A percentile compares a stretch with the other conserved stretches of the same genome.
Conservation (phyloP, 148 eudicot genomes). For the Beta vulgaris region DNA sequence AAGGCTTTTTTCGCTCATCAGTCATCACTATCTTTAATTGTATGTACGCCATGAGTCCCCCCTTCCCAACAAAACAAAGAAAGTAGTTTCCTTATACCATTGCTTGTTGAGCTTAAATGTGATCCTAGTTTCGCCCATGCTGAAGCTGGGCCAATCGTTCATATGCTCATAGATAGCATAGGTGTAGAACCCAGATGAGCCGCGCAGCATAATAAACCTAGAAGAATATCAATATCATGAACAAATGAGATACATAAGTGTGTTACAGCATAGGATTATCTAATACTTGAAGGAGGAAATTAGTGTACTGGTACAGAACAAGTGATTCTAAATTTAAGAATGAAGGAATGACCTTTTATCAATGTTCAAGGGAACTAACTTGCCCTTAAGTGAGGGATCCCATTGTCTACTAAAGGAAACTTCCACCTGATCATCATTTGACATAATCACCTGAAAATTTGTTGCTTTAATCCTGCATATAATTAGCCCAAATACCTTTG, state of each 20-base stretch:
- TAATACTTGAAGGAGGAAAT: background rate
- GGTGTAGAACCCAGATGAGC: slow-evolving; percentile 81
- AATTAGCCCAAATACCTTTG: background rate
- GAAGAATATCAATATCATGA: slow-evolving; percentile 7
- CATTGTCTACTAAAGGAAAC: slow-evolving; percentile 76
- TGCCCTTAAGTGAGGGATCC: slow-evolving; percentile 70
- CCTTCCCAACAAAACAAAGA: background rate
- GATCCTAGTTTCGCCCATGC: slow-evolving; percentile 69
- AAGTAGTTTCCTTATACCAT: slow-evolving; percentile 29
- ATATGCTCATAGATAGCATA: slow-evolving; percentile 75
- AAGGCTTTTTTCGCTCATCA: too few relatives aligned
- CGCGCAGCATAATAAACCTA: slow-evolving; percentile 77
- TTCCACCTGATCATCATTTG: slow-evolving; percentile 72
- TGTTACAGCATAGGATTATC: background rate
- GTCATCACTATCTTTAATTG: too few relatives aligned
- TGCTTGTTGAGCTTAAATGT: slow-evolving; percentile 73
- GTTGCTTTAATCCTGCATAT: slow-evolving; percentile 59
- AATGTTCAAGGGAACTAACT: slow-evolving; percentile 67
- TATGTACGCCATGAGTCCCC: background rate
- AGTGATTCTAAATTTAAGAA: background rate
- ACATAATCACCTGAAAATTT: slow-evolving; percentile 51
- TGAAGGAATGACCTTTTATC: slow-evolving; percentile 67
- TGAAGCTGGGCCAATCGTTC: slow-evolving; percentile 66
- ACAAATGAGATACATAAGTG: background rate
- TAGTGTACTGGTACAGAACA: background rate